These are phyloP conservation scores for Penicillium brasilianum DNA, from an alignment of 2,329 filamentous ascomycete genomes.

Conservation along the genomic window DNA sequence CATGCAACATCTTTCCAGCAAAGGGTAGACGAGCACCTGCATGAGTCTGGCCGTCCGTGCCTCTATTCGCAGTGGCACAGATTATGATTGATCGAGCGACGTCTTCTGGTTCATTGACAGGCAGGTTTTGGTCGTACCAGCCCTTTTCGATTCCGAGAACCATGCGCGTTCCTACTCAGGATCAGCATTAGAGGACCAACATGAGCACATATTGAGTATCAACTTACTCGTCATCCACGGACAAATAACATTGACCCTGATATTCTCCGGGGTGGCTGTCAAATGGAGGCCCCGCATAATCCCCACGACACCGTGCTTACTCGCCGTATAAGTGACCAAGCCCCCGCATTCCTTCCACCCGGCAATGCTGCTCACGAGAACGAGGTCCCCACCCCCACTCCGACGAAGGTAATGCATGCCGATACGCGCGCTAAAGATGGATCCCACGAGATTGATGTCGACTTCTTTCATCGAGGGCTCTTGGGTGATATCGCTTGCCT, in stretches of 20 bases:
- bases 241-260: conserved; percentile 20
- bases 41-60: conserved; percentile 12
- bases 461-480: conserved; percentile 28
- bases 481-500: conserved; percentile 22
- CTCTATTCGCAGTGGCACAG: conserved; percentile 29
- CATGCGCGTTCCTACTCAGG: conserved; percentile 22
- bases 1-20: conserved; percentile 32
- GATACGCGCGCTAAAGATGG: conserved; percentile 28
- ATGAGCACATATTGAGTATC: background rate
- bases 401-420: conserved; percentile 30
- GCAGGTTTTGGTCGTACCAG: conserved; percentile 30
- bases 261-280: conserved; percentile 21
- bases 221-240: conserved; percentile 23
- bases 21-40: conserved; percentile 24
- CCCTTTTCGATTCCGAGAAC: conserved; percentile 25
- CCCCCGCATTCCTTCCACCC: conserved; percentile 30
- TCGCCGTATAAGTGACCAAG: conserved; percentile 28
- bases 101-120: conserved; percentile 30
- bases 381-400: conserved; percentile 23
- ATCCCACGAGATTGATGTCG: conserved; percentile 29
- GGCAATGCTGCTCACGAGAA: conserved; percentile 30
- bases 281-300: conserved; percentile 30
- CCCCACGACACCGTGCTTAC: conserved; percentile 35
- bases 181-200: background rate
- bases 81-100: conserved; percentile 30